Evolutionary conservation across 192 early-diverging fungal species (phyloP).

Genomic region (Mortierella hygrophila): DNA sequence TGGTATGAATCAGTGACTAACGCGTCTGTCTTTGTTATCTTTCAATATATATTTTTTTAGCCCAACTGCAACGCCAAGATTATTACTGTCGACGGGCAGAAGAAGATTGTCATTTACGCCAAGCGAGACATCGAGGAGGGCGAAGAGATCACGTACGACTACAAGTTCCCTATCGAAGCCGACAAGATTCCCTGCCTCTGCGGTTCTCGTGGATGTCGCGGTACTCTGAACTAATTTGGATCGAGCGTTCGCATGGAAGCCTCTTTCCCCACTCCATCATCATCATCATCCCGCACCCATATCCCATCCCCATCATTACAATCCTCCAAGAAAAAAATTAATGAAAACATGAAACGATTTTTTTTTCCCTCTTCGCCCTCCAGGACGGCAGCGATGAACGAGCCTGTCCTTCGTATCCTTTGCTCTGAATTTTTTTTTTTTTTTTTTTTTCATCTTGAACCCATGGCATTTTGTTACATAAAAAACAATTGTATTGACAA

Average conservation of each 20-base stretch:
- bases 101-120: conserved; percentile 99
- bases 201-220: conserved; percentile 86
- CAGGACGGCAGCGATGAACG: not conserved
- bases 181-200: conserved; percentile 99
- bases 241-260: not conserved
- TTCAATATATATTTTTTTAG: conserved; percentile 57
- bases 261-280: not conserved
- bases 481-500: conserved; percentile 1
- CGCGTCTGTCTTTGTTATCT: conserved; percentile 5
- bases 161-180: conserved; percentile 94
- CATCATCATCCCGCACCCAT: not conserved
- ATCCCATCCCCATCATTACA: not conserved
- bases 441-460: not conserved
- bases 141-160: conserved; percentile 99
- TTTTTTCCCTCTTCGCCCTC: not conserved
- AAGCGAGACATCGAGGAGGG: conserved; percentile 92
- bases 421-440: no score
- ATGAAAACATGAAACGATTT: not conserved
- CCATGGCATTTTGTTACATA: not conserved
- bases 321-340: no score
- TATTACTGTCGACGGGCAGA: conserved; percentile 91
- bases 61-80: conserved; percentile 98
- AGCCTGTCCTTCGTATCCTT: not conserved
- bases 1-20: not conserved
- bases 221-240: conserved; percentile 74